Evolutionary conservation across 2,329 filamentous ascomycete genomes (phyloP).

Genomic region (Clonostachys sp.): DNA sequence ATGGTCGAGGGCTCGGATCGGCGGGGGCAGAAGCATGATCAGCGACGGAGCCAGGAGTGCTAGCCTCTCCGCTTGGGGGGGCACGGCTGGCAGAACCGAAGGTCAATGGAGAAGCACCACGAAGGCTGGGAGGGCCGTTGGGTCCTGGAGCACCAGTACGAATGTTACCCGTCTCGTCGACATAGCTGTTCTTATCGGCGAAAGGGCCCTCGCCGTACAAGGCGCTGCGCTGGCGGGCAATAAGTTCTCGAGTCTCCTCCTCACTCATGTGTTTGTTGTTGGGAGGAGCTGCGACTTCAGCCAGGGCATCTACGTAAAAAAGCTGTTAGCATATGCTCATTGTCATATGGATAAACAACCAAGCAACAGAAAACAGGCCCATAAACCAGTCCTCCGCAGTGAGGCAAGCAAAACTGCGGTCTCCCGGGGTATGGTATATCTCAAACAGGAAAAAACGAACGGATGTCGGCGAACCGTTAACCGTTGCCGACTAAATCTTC

Average conservation of each 20-base stretch:
- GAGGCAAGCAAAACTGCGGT: no score
- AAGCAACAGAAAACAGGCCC: neutral
- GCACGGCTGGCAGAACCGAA: constrained; percentile 56
- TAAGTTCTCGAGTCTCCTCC: constrained; percentile 92
- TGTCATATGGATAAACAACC: constrained; percentile 9
- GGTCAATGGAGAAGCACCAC: constrained; percentile 74
- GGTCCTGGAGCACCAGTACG: constrained; percentile 64
- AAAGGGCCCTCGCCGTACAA: constrained; percentile 78
- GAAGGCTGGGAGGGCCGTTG: constrained; percentile 58
- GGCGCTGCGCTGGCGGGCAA: constrained; percentile 91
- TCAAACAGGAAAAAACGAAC: no score
- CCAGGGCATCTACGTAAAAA: constrained; percentile 43
- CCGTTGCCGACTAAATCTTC: neutral
- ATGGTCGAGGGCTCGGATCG: constrained; percentile 60
- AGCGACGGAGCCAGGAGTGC: constrained; percentile 31
- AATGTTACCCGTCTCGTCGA: constrained; percentile 62
- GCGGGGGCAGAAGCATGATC: constrained; percentile 44
- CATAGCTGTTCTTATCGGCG: constrained; percentile 61
- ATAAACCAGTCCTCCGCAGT: neutral
- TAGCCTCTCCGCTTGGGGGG: constrained; percentile 26
- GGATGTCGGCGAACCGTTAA: no score
- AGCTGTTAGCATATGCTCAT: constrained; percentile 29
- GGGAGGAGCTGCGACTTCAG: constrained; percentile 28
- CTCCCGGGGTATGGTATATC: no score
- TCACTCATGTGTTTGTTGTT: constrained; percentile 83